Conservation (phyloP, 2,329 filamentous ascomycete species). For the Pseudogymnoascus sp. region DNA sequence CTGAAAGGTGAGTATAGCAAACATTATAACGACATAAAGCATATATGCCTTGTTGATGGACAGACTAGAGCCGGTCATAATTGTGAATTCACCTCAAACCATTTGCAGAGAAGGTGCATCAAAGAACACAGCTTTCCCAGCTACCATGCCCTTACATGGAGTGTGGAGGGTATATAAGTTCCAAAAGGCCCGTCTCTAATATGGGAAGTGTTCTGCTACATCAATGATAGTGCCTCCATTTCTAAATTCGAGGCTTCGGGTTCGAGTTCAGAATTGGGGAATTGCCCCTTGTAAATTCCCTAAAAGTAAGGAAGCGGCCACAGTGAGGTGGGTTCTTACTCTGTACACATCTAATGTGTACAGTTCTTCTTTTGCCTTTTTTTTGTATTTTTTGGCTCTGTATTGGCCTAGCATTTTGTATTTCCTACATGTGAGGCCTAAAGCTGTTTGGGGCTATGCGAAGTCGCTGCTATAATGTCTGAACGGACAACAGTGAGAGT, state of each 20-base stretch:
- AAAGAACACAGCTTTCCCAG: background rate
- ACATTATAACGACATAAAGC: background rate
- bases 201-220: background rate
- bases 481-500: too few relatives aligned
- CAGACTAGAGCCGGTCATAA: background rate
- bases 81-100: background rate
- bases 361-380: background rate
- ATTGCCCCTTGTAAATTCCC: background rate
- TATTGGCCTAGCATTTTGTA: background rate
- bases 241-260: background rate
- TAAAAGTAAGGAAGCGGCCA: background rate
- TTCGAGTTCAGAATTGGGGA: background rate
- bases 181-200: background rate
- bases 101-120: background rate
- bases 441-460: background rate
- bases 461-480: background rate
- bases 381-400: background rate
- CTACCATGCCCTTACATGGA: background rate
- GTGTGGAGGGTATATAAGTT: background rate
- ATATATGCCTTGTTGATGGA: background rate
- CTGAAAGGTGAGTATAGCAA: background rate
- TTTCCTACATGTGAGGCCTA: background rate
- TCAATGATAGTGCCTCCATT: background rate
- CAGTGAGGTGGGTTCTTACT: slow-evolving; percentile 1
- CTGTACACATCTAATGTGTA: background rate